phyloP scores from a whole-genome alignment of 2,329 filamentous ascomycete genomes.

The Canariomyces notabilis region DNA sequence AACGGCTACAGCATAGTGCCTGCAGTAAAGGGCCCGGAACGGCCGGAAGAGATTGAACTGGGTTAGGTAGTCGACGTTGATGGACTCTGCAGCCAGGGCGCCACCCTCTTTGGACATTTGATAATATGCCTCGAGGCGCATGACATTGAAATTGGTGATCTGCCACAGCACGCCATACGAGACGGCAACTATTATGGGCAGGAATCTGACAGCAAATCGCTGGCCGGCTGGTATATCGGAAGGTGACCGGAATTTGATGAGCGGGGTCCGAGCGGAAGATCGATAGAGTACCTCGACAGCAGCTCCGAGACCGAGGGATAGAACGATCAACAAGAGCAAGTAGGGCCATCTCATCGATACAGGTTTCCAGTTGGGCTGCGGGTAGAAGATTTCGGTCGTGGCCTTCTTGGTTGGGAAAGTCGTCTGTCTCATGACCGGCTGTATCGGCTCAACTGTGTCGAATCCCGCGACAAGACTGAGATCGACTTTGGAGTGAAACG shows the following conservation, averaged over 20 bases:
- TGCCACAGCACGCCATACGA: slow-evolving; percentile 62
- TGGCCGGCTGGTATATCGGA: slow-evolving; percentile 44
- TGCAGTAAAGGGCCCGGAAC: slow-evolving; percentile 54
- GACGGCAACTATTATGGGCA: slow-evolving; percentile 57
- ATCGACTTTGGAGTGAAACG: slow-evolving; percentile 38
- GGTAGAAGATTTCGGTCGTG: slow-evolving; percentile 51
- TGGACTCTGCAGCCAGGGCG: slow-evolving; percentile 57
- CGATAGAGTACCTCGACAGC: slow-evolving; percentile 53
- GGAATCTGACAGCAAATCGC: slow-evolving; percentile 61
- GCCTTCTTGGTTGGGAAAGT: slow-evolving; percentile 35
- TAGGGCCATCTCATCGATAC: slow-evolving; percentile 61
- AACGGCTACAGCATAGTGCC: slow-evolving; percentile 63
- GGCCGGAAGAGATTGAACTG: slow-evolving; percentile 62
- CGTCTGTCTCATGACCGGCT: slow-evolving; percentile 31
- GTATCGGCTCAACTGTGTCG: slow-evolving; percentile 22
- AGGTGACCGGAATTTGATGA: slow-evolving; percentile 47
- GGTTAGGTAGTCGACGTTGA: slow-evolving; percentile 72
- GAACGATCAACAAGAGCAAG: slow-evolving; percentile 45
- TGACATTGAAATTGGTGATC: slow-evolving; percentile 60
- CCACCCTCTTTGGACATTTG: slow-evolving; percentile 58
- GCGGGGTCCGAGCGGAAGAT: slow-evolving; percentile 38
- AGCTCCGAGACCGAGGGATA: slow-evolving; percentile 49
- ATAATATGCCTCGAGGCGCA: slow-evolving; percentile 61
- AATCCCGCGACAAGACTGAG: slow-evolving; percentile 47
- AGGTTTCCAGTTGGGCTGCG: slow-evolving; percentile 62